Evolutionary conservation across 2,329 filamentous ascomycete species (phyloP).

Genomic region (Botryosphaeria dothidea): DNA sequence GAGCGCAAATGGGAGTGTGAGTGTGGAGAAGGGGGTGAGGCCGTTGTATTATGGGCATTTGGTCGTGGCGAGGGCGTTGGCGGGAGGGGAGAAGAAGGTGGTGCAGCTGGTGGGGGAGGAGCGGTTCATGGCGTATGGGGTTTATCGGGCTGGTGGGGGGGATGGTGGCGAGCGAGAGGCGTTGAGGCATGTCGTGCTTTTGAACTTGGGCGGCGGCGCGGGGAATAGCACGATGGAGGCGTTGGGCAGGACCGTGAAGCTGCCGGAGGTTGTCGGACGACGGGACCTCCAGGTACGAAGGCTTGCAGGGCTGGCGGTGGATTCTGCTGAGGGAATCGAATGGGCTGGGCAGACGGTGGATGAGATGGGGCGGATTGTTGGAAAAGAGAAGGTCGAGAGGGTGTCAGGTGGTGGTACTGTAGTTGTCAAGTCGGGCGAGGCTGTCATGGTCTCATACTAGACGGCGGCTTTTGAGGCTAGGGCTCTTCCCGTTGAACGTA

Average conservation of each 20-base stretch:
- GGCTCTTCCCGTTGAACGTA: too few species aligned
- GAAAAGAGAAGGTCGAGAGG: not conserved
- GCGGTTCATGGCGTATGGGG: not conserved
- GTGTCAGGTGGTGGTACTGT: not conserved
- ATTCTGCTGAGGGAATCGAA: not conserved
- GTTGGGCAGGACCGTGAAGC: not conserved
- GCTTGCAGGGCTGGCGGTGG: not conserved
- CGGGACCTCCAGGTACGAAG: not conserved
- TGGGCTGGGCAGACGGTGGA: not conserved
- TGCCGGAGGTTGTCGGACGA: not conserved
- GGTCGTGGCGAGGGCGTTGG: not conserved
- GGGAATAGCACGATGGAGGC: not conserved
- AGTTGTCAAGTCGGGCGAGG: not conserved
- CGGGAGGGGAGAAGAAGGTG: not conserved
- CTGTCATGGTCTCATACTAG: not conserved
- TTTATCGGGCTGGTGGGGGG: not conserved
- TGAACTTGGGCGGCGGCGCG: not conserved
- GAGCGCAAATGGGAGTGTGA: not conserved
- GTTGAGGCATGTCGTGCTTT: not conserved
- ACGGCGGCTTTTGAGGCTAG: too few species aligned
- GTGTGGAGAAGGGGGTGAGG: not conserved
- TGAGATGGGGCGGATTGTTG: not conserved
- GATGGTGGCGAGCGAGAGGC: not conserved
- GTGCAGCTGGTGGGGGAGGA: not conserved
- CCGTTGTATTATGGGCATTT: not conserved